These are phyloP conservation scores for Cyclotella distinguenda DNA, from an alignment of 108 stramenopile genomes.

Conservation along the genomic window DNA sequence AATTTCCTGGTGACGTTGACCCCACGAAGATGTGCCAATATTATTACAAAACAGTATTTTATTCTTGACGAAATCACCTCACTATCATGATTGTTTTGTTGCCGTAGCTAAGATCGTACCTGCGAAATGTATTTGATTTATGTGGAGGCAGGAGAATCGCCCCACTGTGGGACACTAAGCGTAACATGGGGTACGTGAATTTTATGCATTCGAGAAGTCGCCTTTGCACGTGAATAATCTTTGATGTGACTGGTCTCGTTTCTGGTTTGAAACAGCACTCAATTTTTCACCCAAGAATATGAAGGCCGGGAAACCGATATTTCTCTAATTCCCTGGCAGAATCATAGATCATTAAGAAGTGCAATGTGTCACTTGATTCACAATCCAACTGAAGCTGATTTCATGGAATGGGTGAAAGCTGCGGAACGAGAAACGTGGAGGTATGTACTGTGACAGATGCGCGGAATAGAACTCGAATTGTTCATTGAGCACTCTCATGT, in stretches of 20 bases:
- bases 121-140: constrained; percentile 79
- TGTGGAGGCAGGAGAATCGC: constrained; percentile 78
- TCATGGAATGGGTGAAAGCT: constrained; percentile 73
- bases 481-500: background rate
- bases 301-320: constrained; percentile 94
- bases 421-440: constrained; percentile 89
- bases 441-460: constrained; percentile 6
- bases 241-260: background rate
- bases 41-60: too few relatives aligned
- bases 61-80: too few relatives aligned
- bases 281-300: constrained; percentile 92
- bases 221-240: background rate
- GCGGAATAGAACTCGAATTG: background rate
- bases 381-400: constrained; percentile 88
- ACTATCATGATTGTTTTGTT: background rate
- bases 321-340: constrained; percentile 93
- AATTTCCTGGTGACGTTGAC: too few relatives aligned
- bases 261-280: constrained; percentile 4
- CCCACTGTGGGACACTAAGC: constrained; percentile 75
- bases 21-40: too few relatives aligned
- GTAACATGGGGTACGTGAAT: constrained; percentile 73
- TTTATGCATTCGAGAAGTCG: too few relatives aligned
- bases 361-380: constrained; percentile 82
- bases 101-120: constrained; percentile 67
- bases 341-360: constrained; percentile 75